phyloP scores from a whole-genome alignment of 352 stramenopile species.

The Phytophthora cryptogea region DNA sequence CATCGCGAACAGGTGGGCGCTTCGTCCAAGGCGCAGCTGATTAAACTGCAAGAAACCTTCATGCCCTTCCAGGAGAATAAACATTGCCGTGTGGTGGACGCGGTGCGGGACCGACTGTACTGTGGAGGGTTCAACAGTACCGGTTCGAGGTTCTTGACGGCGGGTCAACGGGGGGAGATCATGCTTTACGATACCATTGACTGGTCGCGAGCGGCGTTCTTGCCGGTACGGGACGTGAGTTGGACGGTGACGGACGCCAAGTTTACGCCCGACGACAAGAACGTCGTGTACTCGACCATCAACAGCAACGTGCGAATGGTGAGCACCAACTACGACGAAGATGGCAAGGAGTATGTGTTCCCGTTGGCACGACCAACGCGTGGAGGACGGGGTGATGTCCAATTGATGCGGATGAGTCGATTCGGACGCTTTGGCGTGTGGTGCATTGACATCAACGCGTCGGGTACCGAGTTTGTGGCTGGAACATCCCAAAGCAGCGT shows the following conservation, averaged over 20 bases:
- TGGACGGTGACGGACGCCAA: slow-evolving; percentile 88
- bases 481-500: slow-evolving; percentile 77
- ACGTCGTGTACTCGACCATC: slow-evolving; percentile 82
- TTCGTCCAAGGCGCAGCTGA: slow-evolving; percentile 63
- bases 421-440: slow-evolving; percentile 75
- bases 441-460: slow-evolving; percentile 78
- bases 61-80: slow-evolving; percentile 85
- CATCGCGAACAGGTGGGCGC: slow-evolving; percentile 68
- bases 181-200: slow-evolving; percentile 74
- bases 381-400: slow-evolving; percentile 24
- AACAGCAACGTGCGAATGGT: slow-evolving; percentile 87
- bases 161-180: slow-evolving; percentile 71
- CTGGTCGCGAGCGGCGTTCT: slow-evolving; percentile 52
- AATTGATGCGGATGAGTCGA: slow-evolving; percentile 25
- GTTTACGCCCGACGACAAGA: slow-evolving; percentile 73
- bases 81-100: slow-evolving; percentile 71
- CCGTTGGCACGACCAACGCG: slow-evolving; percentile 29
- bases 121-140: slow-evolving; percentile 81
- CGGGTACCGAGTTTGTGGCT: slow-evolving; percentile 81
- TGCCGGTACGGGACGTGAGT: slow-evolving; percentile 74
- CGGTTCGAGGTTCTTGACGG: slow-evolving; percentile 68
- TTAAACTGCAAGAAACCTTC: slow-evolving; percentile 81
- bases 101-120: slow-evolving; percentile 73
- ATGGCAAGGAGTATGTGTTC: slow-evolving; percentile 60
- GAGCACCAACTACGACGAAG: slow-evolving; percentile 55